A percentile compares a stretch with the other conserved stretches of the same genome.
These are phyloP conservation scores for Xylaria castorea DNA, from an alignment of 495 filamentous ascomycete species.

Conservation along the genomic window DNA sequence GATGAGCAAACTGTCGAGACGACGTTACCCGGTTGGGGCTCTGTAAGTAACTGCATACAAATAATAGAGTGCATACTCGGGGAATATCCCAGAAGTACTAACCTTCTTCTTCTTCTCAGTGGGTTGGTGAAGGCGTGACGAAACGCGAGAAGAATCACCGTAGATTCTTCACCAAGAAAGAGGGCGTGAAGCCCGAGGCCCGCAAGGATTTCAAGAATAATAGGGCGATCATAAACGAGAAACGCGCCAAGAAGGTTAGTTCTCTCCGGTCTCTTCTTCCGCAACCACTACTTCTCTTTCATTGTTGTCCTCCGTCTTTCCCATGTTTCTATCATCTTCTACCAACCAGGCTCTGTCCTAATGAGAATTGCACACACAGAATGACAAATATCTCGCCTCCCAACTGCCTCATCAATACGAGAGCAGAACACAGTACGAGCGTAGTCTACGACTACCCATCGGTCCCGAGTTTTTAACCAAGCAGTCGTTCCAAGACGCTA, in stretches of 20 bases:
- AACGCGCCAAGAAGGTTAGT: slow-evolving; percentile 83
- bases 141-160: slow-evolving; percentile 65
- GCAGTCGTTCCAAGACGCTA: slow-evolving; percentile 84
- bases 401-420: slow-evolving; percentile 87
- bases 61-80: slow-evolving; percentile 35
- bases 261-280: not conserved
- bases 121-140: slow-evolving; percentile 83
- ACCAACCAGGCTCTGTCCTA: not conserved
- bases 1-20: slow-evolving; percentile 85
- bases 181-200: slow-evolving; percentile 77
- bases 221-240: slow-evolving; percentile 92
- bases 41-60: slow-evolving; percentile 22
- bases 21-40: slow-evolving; percentile 89
- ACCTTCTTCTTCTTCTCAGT: slow-evolving; percentile 6
- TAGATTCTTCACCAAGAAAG: slow-evolving; percentile 68
- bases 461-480: slow-evolving; percentile 97
- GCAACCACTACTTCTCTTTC: not conserved
- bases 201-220: slow-evolving; percentile 83
- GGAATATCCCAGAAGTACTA: not conserved
- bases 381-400: slow-evolving; percentile 83
- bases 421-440: slow-evolving; percentile 86
- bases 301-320: not conserved
- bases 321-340: not conserved
- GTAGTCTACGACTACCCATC: slow-evolving; percentile 82
- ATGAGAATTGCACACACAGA: slow-evolving; percentile 62